Percentiles rank a stretch among this genome's conserved stretches.
Conservation (phyloP, 2,329 filamentous ascomycete species). For the Diaporthe sp. region DNA sequence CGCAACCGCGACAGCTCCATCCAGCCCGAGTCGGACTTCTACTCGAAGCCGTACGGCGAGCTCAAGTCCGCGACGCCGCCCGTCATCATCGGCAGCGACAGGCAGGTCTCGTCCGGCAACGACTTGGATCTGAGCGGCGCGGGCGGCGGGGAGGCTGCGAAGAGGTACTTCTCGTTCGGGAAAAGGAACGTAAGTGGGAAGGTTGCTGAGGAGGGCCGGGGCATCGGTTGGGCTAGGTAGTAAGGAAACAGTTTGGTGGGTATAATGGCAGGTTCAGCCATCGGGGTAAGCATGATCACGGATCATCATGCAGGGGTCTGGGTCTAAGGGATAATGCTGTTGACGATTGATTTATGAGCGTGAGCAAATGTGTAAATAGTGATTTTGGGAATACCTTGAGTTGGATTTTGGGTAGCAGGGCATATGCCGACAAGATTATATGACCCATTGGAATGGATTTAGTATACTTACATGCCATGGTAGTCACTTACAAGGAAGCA, state of each 20-base stretch:
- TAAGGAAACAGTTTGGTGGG: not conserved
- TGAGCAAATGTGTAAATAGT: conserved; percentile 13
- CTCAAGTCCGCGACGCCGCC: conserved; percentile 68
- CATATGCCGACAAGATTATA: not conserved
- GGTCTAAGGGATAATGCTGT: not conserved
- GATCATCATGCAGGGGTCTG: not conserved
- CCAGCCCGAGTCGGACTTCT: conserved; percentile 64
- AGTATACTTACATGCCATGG: not conserved
- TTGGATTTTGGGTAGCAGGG: conserved; percentile 13
- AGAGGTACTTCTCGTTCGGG: conserved; percentile 51
- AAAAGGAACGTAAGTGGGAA: conserved; percentile 80
- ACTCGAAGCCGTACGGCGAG: conserved; percentile 71
- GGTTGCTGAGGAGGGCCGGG: conserved; percentile 77
- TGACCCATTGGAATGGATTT: not conserved
- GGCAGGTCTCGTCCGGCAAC: conserved; percentile 72
- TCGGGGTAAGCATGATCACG: too few relatives aligned
- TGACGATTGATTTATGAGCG: conserved; percentile 24
- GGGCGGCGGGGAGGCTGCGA: conserved; percentile 35
- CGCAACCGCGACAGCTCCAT: conserved; percentile 61
- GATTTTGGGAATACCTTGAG: conserved; percentile 28
- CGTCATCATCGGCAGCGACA: conserved; percentile 62
- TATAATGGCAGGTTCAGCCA: not conserved
- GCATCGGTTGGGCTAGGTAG: conserved; percentile 29
- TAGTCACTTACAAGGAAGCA: not conserved
- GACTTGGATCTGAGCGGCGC: conserved; percentile 59